Evolutionary conservation across 208 protist species (phyloP).

Genomic region (Trypanosoma cruzi): DNA sequence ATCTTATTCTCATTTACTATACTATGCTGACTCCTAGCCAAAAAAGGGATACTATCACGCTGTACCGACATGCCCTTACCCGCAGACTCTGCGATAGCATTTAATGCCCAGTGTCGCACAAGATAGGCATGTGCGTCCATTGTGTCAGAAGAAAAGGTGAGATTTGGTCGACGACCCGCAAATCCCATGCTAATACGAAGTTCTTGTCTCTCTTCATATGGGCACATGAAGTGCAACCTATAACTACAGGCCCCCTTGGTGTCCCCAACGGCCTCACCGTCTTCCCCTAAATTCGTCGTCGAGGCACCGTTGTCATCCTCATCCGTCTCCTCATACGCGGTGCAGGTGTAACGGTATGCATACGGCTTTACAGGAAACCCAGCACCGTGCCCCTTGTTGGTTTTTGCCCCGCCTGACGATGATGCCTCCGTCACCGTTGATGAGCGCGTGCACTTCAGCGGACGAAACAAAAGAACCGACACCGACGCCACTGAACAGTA

Average conservation of each 20-base stretch:
- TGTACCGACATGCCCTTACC: constrained; percentile 32
- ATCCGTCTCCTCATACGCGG: constrained; percentile 65
- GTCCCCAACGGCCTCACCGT: constrained; percentile 3
- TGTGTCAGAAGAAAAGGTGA: constrained; percentile 67
- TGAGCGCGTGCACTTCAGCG: constrained; percentile 4
- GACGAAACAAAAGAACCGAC: constrained; percentile 71
- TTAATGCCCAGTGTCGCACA: constrained; percentile 72
- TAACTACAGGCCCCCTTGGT: constrained; percentile 34
- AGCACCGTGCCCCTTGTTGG: constrained; percentile 16
- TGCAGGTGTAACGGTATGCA: constrained; percentile 51
- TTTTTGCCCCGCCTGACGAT: no score
- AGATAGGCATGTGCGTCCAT: constrained; percentile 77
- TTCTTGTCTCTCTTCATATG: constrained; percentile 49
- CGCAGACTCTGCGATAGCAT: constrained; percentile 63
- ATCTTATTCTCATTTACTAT: constrained; percentile 47
- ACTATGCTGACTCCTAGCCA: constrained; percentile 73
- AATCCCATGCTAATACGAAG: constrained; percentile 61
- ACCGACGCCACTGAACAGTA: constrained; percentile 75
- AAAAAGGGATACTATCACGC: constrained; percentile 49
- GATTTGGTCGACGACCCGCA: constrained; percentile 57
- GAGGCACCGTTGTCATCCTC: constrained; percentile 8
- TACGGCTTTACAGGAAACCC: constrained; percentile 37
- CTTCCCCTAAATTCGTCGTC: not conserved
- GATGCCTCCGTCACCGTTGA: constrained; percentile 11
- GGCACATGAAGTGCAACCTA: constrained; percentile 70